phyloP scores from a whole-genome alignment of 805 yeast genomes.

The Pichia membranifaciens region DNA sequence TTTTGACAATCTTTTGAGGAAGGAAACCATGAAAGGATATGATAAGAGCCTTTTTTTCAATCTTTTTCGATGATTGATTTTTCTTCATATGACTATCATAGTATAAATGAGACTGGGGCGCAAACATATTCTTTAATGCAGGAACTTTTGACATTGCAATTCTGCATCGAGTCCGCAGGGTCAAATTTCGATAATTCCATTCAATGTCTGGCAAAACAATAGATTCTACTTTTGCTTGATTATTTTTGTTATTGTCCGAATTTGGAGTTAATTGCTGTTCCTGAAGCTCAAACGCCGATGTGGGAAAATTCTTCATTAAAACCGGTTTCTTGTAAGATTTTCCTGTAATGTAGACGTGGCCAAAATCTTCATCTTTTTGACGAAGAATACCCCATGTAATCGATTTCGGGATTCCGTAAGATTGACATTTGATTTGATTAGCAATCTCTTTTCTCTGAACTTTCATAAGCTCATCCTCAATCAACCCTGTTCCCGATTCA shows the following conservation, averaged over 20 bases:
- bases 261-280: constrained; percentile 16
- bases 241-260: neutral
- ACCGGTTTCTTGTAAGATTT: constrained; percentile 27
- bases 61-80: constrained; percentile 3
- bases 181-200: constrained; percentile 24
- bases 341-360: constrained; percentile 28
- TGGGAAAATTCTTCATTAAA: constrained; percentile 21
- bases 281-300: constrained; percentile 25
- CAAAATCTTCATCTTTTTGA: constrained; percentile 11
- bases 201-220: constrained; percentile 25
- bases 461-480: constrained; percentile 18
- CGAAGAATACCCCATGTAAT: constrained; percentile 28
- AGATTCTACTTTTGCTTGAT: constrained; percentile 11
- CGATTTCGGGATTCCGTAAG: constrained; percentile 18
- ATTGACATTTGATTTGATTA: constrained; percentile 20
- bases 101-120: constrained; percentile 29
- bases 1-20: constrained; percentile 77
- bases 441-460: constrained; percentile 22
- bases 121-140: constrained; percentile 15
- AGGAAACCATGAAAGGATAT: constrained; percentile 94
- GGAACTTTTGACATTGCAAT: constrained; percentile 19
- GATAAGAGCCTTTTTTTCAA: constrained; percentile 54
- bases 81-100: constrained; percentile 13
- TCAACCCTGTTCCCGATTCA: neutral
- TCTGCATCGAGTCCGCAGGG: constrained; percentile 23